These are phyloP conservation scores for Cercospora sp. DNA, from an alignment of 2,329 filamentous ascomycete genomes.

Conservation along the genomic window DNA sequence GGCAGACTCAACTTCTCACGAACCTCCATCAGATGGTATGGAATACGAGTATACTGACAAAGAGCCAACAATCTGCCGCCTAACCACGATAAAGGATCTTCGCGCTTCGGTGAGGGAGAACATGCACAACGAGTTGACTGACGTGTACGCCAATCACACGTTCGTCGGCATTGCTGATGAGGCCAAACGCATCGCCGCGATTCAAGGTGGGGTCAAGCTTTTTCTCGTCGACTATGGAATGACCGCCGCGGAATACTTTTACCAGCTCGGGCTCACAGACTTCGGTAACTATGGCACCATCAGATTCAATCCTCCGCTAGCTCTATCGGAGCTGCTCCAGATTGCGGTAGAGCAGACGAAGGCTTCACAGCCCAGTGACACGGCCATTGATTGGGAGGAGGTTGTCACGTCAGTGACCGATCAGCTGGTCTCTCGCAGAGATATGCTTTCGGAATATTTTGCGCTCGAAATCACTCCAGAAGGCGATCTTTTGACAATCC, in stretches of 20 bases:
- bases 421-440: conserved; percentile 71
- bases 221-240: conserved; percentile 93
- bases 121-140: conserved; percentile 82
- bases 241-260: conserved; percentile 83
- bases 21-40: conserved; percentile 49
- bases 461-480: conserved; percentile 75
- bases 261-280: conserved; percentile 90
- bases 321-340: conserved; percentile 67
- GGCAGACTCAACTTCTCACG: conserved; percentile 41
- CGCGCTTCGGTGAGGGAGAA: conserved; percentile 75
- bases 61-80: conserved; percentile 66
- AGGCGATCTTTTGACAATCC: conserved; percentile 76
- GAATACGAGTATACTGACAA: conserved; percentile 73
- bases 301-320: conserved; percentile 72
- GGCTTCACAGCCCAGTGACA: conserved; percentile 37
- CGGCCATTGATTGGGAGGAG: conserved; percentile 65
- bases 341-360: conserved; percentile 71
- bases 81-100: conserved; percentile 83
- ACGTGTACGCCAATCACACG: conserved; percentile 82
- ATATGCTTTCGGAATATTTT: conserved; percentile 94
- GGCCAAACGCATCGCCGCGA: conserved; percentile 79
- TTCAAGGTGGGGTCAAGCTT: conserved; percentile 89
- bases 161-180: conserved; percentile 94
- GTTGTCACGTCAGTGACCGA: conserved; percentile 65
- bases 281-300: conserved; percentile 93